Conservation (phyloP, 805 yeast genomes). For the Komagataella populi region DNA sequence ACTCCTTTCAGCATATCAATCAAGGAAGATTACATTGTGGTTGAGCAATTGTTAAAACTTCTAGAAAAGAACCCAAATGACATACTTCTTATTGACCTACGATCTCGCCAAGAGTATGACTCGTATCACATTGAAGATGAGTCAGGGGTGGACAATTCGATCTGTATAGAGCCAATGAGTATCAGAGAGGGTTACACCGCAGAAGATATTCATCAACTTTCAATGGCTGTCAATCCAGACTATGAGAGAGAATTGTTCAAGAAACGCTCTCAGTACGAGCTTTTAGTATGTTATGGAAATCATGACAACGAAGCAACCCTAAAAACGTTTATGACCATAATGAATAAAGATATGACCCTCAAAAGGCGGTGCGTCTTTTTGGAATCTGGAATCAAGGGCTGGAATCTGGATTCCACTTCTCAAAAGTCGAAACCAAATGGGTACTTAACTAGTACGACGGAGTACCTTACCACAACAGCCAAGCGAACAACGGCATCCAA, state of each 20-base stretch:
- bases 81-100: conserved; percentile 57
- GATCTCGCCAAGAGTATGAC: conserved; percentile 48
- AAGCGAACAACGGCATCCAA: conserved; percentile 4
- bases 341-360: conserved; percentile 21
- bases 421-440: neutral
- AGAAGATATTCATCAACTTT: conserved; percentile 49
- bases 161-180: conserved; percentile 67
- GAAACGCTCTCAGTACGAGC: conserved; percentile 39
- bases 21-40: conserved; percentile 4
- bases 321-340: conserved; percentile 20
- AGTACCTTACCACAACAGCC: conserved; percentile 3
- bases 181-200: conserved; percentile 38
- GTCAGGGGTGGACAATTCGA: conserved; percentile 23
- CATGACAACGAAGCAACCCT: conserved; percentile 13
- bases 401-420: conserved; percentile 14
- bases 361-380: conserved; percentile 26
- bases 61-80: conserved; percentile 14
- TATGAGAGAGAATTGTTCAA: conserved; percentile 41
- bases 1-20: neutral
- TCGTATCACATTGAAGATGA: conserved; percentile 45
- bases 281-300: conserved; percentile 49
- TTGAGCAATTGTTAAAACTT: conserved; percentile 13
- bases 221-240: conserved; percentile 42
- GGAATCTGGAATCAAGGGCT: conserved; percentile 69
- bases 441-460: neutral